Percentiles rank a stretch among this genome's conserved stretches.
Evolutionary conservation across 306 rosid genomes (phyloP).

Genomic region (Lupinus albus): DNA sequence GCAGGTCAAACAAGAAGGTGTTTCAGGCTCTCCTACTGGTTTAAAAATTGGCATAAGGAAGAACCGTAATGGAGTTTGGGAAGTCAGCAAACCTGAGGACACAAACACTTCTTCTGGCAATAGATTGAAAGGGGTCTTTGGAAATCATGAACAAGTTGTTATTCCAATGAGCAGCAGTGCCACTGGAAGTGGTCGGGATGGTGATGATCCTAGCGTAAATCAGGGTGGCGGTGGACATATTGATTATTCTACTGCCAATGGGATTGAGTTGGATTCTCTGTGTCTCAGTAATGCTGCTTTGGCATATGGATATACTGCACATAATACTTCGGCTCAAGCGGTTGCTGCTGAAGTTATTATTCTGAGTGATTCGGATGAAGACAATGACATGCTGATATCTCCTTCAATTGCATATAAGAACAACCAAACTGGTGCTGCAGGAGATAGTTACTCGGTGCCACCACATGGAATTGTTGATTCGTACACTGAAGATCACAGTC

Average conservation of each 20-base stretch:
- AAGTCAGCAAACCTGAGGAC: conserved; percentile 80
- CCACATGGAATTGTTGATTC: conserved; percentile 70
- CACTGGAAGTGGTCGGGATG: conserved; percentile 87
- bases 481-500: conserved; percentile 69
- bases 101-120: conserved; percentile 67
- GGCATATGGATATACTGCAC: conserved; percentile 60
- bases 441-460: conserved; percentile 57
- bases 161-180: conserved; percentile 98
- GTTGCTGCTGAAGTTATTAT: conserved; percentile 79
- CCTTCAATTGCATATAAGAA: conserved; percentile 53
- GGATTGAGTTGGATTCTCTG: conserved; percentile 77
- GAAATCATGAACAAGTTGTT: conserved; percentile 67
- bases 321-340: conserved; percentile 53
- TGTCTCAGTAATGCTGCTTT: conserved; percentile 67
- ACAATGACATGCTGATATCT: conserved; percentile 59
- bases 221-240: conserved; percentile 77
- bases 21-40: conserved; percentile 74
- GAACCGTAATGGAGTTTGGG: conserved; percentile 86
- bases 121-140: conserved; percentile 65
- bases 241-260: conserved; percentile 70
- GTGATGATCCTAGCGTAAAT: conserved; percentile 95
- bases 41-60: conserved; percentile 82
- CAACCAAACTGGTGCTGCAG: conserved; percentile 58
- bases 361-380: conserved; percentile 96
- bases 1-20: conserved; percentile 86